phyloP scores from a whole-genome alignment of 345 rosid genomes.

The Camelina laxa region DNA sequence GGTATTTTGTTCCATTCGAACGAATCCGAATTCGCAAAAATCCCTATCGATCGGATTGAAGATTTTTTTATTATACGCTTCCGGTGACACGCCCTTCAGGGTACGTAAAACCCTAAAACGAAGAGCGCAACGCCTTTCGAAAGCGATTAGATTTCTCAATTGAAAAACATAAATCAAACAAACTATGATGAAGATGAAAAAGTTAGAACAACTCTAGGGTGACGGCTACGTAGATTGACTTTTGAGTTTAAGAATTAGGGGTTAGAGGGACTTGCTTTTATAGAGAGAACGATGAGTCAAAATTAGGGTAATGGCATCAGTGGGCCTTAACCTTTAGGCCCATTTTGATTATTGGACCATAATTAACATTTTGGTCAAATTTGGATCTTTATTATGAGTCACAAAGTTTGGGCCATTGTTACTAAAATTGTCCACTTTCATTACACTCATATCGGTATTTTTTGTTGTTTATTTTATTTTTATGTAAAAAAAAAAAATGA shows the following conservation, averaged over 20 bases:
- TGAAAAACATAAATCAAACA: not conserved
- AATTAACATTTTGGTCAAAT: not conserved
- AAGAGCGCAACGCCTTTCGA: constrained; percentile 50
- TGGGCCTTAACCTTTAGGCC: not conserved
- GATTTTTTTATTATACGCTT: constrained; percentile 28
- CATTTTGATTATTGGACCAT: not conserved
- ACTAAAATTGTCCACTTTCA: not conserved
- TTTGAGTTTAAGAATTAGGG: not conserved
- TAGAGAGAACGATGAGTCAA: not conserved
- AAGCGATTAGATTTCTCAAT: constrained; percentile 19
- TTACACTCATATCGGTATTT: too few species aligned
- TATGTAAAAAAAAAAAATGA: too few species aligned
- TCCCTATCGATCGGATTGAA: constrained; percentile 33
- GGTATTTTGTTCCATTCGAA: constrained; percentile 4
- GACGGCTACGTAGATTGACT: not conserved
- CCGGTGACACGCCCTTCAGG: constrained; percentile 48
- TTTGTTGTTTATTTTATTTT: too few species aligned
- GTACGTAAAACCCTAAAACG: constrained; percentile 5
- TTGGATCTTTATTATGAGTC: not conserved
- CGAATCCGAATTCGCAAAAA: constrained; percentile 25
- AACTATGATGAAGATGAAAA: not conserved
- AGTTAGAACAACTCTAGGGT: too few species aligned
- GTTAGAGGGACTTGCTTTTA: not conserved
- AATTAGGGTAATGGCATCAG: not conserved
- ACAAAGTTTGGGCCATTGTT: not conserved